A percentile compares a stretch with the other conserved stretches of the same genome.
phyloP scores from a whole-genome alignment of 1,284 basidiomycete genomes.

The Ceratobasidium sp. region DNA sequence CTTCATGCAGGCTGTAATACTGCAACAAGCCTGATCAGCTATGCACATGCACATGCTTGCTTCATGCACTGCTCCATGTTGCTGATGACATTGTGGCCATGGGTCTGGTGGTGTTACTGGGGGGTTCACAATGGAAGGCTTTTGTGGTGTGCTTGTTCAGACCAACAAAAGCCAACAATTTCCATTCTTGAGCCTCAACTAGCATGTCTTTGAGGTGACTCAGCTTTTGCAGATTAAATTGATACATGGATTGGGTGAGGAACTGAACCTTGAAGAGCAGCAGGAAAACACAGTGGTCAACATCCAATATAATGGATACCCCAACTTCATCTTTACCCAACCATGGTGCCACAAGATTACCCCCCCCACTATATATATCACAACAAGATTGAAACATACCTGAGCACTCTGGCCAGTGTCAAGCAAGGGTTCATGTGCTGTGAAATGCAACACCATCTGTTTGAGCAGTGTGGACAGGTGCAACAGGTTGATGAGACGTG shows the following conservation, averaged over 20 bases:
- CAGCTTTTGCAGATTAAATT: constrained; percentile 35
- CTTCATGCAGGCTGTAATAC: constrained; percentile 57
- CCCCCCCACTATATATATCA: no score
- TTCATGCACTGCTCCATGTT: constrained; percentile 60
- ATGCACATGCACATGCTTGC: constrained; percentile 56
- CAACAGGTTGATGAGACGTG: no score
- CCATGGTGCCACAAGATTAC: no score
- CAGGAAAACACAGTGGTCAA: background rate
- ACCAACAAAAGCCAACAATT: constrained; percentile 35
- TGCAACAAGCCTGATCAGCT: constrained; percentile 54
- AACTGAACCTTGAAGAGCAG: constrained; percentile 22
- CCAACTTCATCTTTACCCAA: constrained; percentile 11
- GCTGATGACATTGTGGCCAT: constrained; percentile 53
- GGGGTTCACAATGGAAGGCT: constrained; percentile 58
- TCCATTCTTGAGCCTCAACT: constrained; percentile 35
- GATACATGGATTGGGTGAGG: constrained; percentile 7
- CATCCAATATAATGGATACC: background rate
- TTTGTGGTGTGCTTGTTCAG: constrained; percentile 51
- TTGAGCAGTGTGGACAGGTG: no score
- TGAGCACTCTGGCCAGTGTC: no score
- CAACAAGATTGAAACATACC: no score
- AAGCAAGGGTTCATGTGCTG: no score
- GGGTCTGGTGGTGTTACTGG: constrained; percentile 61
- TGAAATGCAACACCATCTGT: no score
- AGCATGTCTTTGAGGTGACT: constrained; percentile 13